Evolutionary conservation across 306 rosid species (phyloP).

Genomic region (Pyrus communis): DNA sequence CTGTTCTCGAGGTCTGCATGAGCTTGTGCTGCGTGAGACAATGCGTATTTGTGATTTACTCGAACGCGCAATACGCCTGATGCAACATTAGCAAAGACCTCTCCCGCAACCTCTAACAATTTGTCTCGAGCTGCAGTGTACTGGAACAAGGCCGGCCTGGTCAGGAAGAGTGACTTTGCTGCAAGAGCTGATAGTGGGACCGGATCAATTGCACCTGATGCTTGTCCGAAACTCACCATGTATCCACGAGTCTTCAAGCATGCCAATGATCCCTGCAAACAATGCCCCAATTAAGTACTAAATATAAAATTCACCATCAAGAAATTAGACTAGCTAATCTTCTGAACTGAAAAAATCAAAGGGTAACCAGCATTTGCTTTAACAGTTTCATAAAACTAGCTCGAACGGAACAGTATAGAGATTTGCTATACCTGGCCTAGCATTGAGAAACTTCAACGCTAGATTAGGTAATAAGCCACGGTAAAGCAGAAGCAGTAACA

Average conservation of each 20-base stretch:
- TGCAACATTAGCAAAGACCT: conserved; percentile 52
- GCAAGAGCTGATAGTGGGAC: conserved; percentile 66
- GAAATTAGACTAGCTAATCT: not conserved
- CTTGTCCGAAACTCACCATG: conserved; percentile 84
- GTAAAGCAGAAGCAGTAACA: too few relatives aligned
- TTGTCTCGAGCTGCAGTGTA: conserved; percentile 54
- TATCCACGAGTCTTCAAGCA: conserved; percentile 64
- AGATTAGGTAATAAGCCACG: not conserved
- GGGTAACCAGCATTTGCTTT: not conserved
- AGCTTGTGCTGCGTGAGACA: conserved; percentile 73
- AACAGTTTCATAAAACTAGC: not conserved
- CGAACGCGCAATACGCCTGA: conserved; percentile 58
- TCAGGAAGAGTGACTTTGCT: conserved; percentile 65
- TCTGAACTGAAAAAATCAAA: not conserved
- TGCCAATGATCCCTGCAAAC: conserved; percentile 62
- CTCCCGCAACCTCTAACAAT: conserved; percentile 61
- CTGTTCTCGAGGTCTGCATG: conserved; percentile 72
- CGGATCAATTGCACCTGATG: conserved; percentile 85
- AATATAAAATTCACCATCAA: not conserved
- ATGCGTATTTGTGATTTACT: conserved; percentile 74
- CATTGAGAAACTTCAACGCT: not conserved
- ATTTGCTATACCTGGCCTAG: not conserved
- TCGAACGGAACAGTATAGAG: not conserved
- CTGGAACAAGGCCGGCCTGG: conserved; percentile 64
- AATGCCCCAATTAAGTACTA: conserved; percentile 1